Evolutionary conservation across 2,329 filamentous ascomycete species (phyloP).

Genomic region (Colletotrichum coccodes): DNA sequence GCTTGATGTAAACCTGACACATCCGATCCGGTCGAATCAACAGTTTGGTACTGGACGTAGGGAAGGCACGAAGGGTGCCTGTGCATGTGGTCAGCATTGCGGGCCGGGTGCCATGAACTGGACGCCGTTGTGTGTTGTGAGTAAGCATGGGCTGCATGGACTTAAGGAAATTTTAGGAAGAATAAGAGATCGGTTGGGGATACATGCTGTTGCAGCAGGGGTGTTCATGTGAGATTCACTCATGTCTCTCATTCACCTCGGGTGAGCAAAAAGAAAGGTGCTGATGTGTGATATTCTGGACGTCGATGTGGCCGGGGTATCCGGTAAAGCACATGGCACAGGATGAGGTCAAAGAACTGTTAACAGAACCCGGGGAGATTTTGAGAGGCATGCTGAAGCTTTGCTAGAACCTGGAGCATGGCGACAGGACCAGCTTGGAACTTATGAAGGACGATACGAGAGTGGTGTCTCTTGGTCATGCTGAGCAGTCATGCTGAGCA

Average conservation of each 20-base stretch:
- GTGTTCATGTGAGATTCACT: conserved; percentile 41
- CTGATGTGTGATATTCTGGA: conserved; percentile 35
- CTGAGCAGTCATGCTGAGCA: conserved; percentile 40
- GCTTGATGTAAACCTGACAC: conserved; percentile 48
- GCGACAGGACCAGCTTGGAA: conserved; percentile 46
- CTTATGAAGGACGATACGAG: conserved; percentile 38
- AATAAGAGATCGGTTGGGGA: conserved; percentile 44
- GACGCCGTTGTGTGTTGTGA: conserved; percentile 49
- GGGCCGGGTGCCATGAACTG: conserved; percentile 41
- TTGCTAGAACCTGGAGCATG: conserved; percentile 36
- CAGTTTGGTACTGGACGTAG: conserved; percentile 49
- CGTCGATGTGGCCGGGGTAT: conserved; percentile 46
- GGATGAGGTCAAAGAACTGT: conserved; percentile 35
- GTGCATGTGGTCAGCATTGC: conserved; percentile 47
- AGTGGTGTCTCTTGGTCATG: conserved; percentile 42
- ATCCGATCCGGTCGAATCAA: conserved; percentile 49
- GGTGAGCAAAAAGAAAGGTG: not conserved
- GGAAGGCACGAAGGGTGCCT: conserved; percentile 41
- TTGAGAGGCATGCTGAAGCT: conserved; percentile 44
- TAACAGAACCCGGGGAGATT: conserved; percentile 44
- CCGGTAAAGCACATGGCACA: conserved; percentile 39
- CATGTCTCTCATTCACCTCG: not conserved
- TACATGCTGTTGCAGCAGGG: conserved; percentile 47
- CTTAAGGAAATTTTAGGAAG: conserved; percentile 45
- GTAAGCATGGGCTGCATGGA: conserved; percentile 48